phyloP scores from a whole-genome alignment of 1,284 basidiomycete species.

The Ganoderma lucidum region DNA sequence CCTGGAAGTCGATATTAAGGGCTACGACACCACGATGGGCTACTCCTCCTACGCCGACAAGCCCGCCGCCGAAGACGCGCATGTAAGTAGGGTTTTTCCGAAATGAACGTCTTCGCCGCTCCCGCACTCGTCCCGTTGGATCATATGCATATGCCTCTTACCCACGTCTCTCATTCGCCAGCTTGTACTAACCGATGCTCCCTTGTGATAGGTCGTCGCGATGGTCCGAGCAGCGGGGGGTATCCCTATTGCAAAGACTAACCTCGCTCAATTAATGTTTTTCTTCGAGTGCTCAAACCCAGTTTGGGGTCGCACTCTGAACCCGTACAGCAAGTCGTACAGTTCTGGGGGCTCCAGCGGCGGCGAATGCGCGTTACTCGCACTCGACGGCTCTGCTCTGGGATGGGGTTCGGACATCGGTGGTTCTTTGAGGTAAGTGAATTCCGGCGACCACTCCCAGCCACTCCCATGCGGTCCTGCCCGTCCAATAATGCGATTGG shows the following conservation, averaged over 20 bases:
- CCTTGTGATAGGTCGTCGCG: conserved; percentile 48
- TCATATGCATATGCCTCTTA: conserved; percentile 4
- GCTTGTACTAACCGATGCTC: not conserved
- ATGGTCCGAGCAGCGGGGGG: conserved; percentile 59
- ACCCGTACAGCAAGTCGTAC: conserved; percentile 73
- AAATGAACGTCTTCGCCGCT: conserved; percentile 1
- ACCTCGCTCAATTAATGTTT: conserved; percentile 85
- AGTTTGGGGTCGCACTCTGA: conserved; percentile 77
- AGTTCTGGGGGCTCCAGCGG: conserved; percentile 83
- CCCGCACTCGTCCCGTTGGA: not conserved
- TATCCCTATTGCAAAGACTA: conserved; percentile 74
- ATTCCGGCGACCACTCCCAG: not conserved
- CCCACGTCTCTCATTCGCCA: not conserved
- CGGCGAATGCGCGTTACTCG: conserved; percentile 80
- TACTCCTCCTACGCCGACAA: conserved; percentile 74
- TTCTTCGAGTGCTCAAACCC: conserved; percentile 89
- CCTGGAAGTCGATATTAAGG: conserved; percentile 59
- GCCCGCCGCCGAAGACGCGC: conserved; percentile 56
- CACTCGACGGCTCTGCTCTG: conserved; percentile 77
- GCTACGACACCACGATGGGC: conserved; percentile 76
- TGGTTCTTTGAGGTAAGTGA: conserved; percentile 58
- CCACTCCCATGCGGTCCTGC: not conserved
- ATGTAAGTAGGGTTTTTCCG: conserved; percentile 1
- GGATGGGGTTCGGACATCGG: conserved; percentile 86
- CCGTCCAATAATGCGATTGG: not conserved